Percentiles rank a stretch among this genome's conserved stretches.
Evolutionary conservation across 2,329 filamentous ascomycete genomes (phyloP).

Genomic region (Stachybotrys elegans): DNA sequence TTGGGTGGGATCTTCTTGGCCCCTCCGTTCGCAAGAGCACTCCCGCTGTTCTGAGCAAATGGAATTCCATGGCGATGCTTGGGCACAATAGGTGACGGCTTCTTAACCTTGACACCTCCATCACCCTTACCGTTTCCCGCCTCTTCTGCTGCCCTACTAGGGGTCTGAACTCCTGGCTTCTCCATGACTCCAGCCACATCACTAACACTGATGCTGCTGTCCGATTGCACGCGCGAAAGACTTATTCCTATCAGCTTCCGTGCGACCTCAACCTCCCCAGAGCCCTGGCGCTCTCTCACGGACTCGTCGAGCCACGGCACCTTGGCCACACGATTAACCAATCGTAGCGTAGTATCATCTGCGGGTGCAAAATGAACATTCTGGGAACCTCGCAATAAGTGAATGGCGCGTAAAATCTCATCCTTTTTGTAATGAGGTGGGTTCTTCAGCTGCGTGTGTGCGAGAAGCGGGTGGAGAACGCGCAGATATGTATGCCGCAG

Average conservation of each 20-base stretch:
- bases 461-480: conserved; percentile 83
- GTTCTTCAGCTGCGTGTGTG: conserved; percentile 83
- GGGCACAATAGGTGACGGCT: conserved; percentile 48
- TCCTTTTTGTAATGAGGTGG: conserved; percentile 88
- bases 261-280: conserved; percentile 42
- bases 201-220: conserved; percentile 69
- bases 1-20: conserved; percentile 39
- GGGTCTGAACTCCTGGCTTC: conserved; percentile 77
- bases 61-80: conserved; percentile 51
- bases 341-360: conserved; percentile 72
- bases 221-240: conserved; percentile 58
- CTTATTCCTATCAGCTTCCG: conserved; percentile 66
- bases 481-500: conserved; percentile 92
- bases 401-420: conserved; percentile 73
- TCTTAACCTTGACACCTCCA: conserved; percentile 32
- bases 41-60: conserved; percentile 27
- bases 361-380: conserved; percentile 74
- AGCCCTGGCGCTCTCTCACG: conserved; percentile 24
- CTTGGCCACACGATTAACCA: conserved; percentile 69
- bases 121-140: conserved; percentile 14
- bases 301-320: conserved; percentile 62
- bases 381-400: conserved; percentile 59
- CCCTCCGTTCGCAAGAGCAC: conserved; percentile 18
- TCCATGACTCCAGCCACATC: conserved; percentile 77
- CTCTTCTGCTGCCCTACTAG: conserved; percentile 47